Evolutionary conservation across 2,329 filamentous ascomycete species (phyloP).

Genomic region (Nemania sp.): DNA sequence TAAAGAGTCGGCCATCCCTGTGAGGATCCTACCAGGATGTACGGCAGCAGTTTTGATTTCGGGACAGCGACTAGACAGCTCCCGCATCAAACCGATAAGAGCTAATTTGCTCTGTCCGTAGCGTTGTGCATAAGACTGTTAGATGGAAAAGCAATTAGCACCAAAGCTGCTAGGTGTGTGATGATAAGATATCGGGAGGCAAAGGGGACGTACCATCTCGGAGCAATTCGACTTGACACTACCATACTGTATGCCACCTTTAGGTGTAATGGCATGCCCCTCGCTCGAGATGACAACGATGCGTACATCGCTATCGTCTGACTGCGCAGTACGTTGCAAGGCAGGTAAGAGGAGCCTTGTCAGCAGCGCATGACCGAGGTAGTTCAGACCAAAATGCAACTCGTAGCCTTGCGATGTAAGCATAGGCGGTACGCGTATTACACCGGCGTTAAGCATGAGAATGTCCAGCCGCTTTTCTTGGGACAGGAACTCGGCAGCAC

Average conservation of each 20-base stretch:
- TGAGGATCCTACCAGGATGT: slow-evolving; percentile 30
- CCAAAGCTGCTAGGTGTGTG: background rate
- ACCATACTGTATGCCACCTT: background rate
- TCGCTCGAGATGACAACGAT: slow-evolving; percentile 33
- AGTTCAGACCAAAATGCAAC: slow-evolving; percentile 58
- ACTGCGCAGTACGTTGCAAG: slow-evolving; percentile 26
- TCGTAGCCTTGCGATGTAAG: slow-evolving; percentile 58
- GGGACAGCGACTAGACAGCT: slow-evolving; percentile 36
- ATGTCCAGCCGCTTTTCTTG: slow-evolving; percentile 54
- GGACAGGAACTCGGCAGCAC: slow-evolving; percentile 49
- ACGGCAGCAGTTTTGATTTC: slow-evolving; percentile 24
- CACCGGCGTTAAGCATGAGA: slow-evolving; percentile 50
- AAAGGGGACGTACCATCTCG: slow-evolving; percentile 9
- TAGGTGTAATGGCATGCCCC: background rate
- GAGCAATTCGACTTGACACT: background rate
- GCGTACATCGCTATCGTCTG: slow-evolving; percentile 26
- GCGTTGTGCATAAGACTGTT: slow-evolving; percentile 7
- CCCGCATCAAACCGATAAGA: slow-evolving; percentile 34
- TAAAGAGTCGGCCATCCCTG: slow-evolving; percentile 10
- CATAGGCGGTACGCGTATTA: slow-evolving; percentile 51
- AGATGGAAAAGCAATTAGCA: background rate
- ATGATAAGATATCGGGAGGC: background rate
- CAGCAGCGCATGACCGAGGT: slow-evolving; percentile 58
- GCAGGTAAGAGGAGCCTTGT: slow-evolving; percentile 40
- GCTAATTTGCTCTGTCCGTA: slow-evolving; percentile 42